Conservation (phyloP, 2,329 filamentous ascomycete genomes). For the Akanthomyces muscarius region DNA sequence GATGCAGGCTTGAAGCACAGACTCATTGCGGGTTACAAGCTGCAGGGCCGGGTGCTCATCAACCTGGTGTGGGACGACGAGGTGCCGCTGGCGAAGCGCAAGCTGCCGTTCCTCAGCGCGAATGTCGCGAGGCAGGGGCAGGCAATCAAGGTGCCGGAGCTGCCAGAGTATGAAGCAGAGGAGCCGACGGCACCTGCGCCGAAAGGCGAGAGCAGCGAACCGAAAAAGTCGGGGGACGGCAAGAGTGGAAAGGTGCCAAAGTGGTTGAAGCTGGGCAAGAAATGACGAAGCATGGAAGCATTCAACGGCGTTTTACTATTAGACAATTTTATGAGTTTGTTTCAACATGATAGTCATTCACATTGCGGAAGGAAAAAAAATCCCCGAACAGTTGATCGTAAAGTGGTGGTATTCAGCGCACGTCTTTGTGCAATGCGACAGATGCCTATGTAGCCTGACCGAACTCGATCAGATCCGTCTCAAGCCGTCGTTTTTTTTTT, state of each 20-base stretch:
- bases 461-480: constrained; percentile 14
- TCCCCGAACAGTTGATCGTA: constrained; percentile 2
- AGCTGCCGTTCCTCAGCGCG: constrained; percentile 54
- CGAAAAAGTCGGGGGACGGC: constrained; percentile 33
- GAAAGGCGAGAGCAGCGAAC: constrained; percentile 25
- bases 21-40: constrained; percentile 69
- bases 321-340: neutral
- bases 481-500: constrained; percentile 9
- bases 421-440: constrained; percentile 13
- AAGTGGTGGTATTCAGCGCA: constrained; percentile 17
- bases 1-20: constrained; percentile 43
- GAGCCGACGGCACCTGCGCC: constrained; percentile 35
- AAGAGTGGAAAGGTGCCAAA: constrained; percentile 56
- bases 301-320: constrained; percentile 3
- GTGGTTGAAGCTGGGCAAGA: constrained; percentile 72
- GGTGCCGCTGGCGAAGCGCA: constrained; percentile 53
- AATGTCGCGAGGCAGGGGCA: constrained; percentile 59
- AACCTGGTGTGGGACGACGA: constrained; percentile 70
- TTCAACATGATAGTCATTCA: neutral
- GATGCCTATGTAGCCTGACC: constrained; percentile 4
- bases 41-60: constrained; percentile 68
- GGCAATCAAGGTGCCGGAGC: constrained; percentile 61
- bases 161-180: constrained; percentile 37
- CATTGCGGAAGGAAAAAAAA: neutral
- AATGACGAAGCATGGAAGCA: constrained; percentile 38